A percentile compares a stretch with the other conserved stretches of the same genome.
Evolutionary conservation across 2,329 filamentous ascomycete species (phyloP).

Genomic region (Fusarium solani-melongenae): DNA sequence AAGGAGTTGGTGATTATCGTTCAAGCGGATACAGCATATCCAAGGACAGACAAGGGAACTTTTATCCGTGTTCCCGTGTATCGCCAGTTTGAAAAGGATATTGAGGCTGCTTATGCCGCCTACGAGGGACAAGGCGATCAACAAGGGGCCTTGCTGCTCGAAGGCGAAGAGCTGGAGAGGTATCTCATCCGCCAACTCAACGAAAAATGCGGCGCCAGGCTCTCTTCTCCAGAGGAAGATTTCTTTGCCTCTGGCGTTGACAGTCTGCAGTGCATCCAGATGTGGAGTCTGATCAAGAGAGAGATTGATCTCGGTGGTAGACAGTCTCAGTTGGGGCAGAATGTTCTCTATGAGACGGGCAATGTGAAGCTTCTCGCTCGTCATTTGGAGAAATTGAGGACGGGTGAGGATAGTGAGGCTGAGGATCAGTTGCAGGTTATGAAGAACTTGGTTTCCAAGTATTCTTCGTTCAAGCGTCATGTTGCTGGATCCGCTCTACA

Average conservation of each 20-base stretch:
- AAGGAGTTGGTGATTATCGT: constrained; percentile 64
- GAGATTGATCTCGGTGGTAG: constrained; percentile 60
- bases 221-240: constrained; percentile 49
- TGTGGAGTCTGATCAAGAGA: constrained; percentile 63
- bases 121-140: constrained; percentile 25
- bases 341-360: constrained; percentile 68
- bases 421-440: constrained; percentile 47
- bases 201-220: constrained; percentile 46
- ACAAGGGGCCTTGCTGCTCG: not conserved
- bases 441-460: constrained; percentile 50
- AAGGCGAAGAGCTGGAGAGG: constrained; percentile 41
- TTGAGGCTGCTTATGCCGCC: constrained; percentile 53
- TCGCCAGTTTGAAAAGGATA: constrained; percentile 54
- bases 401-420: constrained; percentile 16
- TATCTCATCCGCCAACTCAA: constrained; percentile 40
- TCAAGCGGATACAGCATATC: constrained; percentile 55
- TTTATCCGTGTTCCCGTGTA: constrained; percentile 64
- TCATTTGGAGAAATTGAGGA: constrained; percentile 39
- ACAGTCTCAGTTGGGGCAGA: constrained; percentile 57
- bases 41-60: constrained; percentile 64
- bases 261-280: constrained; percentile 67
- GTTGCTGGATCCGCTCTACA: constrained; percentile 25
- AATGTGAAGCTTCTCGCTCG: constrained; percentile 29
- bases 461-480: constrained; percentile 47
- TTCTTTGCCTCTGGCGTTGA: constrained; percentile 70